These are phyloP conservation scores for Xylaria flabelliformis DNA, from an alignment of 495 filamentous ascomycete species.

Conservation along the genomic window DNA sequence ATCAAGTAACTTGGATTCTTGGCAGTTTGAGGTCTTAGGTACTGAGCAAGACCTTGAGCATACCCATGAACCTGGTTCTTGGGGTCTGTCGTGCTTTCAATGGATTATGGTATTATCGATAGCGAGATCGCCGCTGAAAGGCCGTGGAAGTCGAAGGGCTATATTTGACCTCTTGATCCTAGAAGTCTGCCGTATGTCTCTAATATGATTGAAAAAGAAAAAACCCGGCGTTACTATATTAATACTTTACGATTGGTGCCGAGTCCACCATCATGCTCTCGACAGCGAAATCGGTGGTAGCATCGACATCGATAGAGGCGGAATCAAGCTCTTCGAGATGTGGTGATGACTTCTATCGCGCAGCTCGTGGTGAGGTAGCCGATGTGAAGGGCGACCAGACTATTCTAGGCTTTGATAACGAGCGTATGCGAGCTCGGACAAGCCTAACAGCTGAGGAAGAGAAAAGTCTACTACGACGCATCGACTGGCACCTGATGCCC, in stretches of 20 bases:
- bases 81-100: constrained; percentile 34
- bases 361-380: constrained; percentile 21
- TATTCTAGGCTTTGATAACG: constrained; percentile 50
- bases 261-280: background rate
- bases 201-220: background rate
- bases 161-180: constrained; percentile 4
- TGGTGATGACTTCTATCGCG: constrained; percentile 36
- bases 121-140: background rate
- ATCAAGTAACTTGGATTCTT: constrained; percentile 1
- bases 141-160: background rate
- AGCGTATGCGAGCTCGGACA: constrained; percentile 49
- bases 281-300: constrained; percentile 16
- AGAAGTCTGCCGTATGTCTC: too few relatives aligned
- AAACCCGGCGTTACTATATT: background rate
- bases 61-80: constrained; percentile 22
- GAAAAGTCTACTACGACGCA: constrained; percentile 49
- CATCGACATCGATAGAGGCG: constrained; percentile 25
- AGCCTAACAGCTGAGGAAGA: constrained; percentile 50
- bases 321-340: constrained; percentile 35
- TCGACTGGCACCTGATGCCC: constrained; percentile 56
- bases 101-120: constrained; percentile 30
- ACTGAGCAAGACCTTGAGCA: background rate
- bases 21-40: background rate
- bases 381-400: constrained; percentile 29
- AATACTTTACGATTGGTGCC: background rate